Evolutionary conservation across 371 early-diverging fungal genomes (phyloP).

Genomic region (Smittium culicis): DNA sequence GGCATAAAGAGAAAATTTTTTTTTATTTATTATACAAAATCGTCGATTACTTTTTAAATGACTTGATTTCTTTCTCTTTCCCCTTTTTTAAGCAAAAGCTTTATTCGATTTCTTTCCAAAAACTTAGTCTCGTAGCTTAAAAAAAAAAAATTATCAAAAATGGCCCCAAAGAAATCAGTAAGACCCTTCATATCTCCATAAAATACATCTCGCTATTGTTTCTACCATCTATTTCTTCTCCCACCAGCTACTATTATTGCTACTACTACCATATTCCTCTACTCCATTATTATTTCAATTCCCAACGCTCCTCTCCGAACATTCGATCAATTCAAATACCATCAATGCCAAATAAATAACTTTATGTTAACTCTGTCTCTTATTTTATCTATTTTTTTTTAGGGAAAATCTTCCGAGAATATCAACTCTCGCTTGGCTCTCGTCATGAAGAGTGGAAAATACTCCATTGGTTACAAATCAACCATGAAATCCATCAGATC

Average conservation of each 20-base stretch:
- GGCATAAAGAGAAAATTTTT: too few species aligned
- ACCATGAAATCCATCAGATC: constrained; percentile 92
- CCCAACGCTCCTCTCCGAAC: not conserved
- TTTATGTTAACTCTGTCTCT: not conserved
- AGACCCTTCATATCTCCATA: not conserved
- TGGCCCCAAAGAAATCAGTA: constrained; percentile 5
- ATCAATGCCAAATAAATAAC: not conserved
- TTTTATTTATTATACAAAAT: too few species aligned
- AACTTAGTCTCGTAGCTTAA: too few species aligned
- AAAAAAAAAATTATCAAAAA: not conserved
- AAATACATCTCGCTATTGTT: not conserved
- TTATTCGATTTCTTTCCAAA: not conserved
- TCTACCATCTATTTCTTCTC: not conserved
- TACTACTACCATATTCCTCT: not conserved
- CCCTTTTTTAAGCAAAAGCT: not conserved
- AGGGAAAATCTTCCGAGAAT: constrained; percentile 49
- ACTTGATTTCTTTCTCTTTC: not conserved
- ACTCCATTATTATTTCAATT: not conserved
- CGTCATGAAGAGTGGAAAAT: constrained; percentile 98
- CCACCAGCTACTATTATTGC: not conserved
- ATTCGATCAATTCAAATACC: too few species aligned
- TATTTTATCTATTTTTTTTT: constrained; percentile 3
- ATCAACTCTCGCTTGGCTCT: constrained; percentile 96
- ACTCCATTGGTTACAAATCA: constrained; percentile 93
- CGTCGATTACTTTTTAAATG: too few species aligned